A percentile compares a stretch with the other conserved stretches of the same genome.
Conservation (phyloP, 371 early-diverging fungal species). For the Mortierella sp. region DNA sequence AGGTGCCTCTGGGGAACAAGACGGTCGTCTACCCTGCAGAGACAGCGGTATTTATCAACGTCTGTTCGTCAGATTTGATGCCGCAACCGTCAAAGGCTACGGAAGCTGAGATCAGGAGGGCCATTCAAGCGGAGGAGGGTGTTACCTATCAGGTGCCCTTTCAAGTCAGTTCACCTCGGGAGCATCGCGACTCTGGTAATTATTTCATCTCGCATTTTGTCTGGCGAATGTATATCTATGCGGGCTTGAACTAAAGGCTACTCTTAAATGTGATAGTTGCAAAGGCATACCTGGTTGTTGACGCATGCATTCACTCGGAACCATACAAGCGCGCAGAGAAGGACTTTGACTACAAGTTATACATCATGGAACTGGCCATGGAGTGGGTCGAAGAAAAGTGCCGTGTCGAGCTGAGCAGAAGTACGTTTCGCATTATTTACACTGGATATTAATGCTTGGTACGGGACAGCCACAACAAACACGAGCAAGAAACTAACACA, state of each 20-base stretch:
- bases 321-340: slow-evolving; percentile 65
- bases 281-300: slow-evolving; percentile 68
- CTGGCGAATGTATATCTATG: background rate
- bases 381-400: slow-evolving; percentile 76
- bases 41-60: slow-evolving; percentile 76
- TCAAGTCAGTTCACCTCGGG: slow-evolving; percentile 65
- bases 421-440: slow-evolving; percentile 23
- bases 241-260: background rate
- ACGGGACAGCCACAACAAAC: background rate
- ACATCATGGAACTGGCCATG: slow-evolving; percentile 76
- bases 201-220: background rate
- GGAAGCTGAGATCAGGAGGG: slow-evolving; percentile 75
- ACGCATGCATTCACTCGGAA: slow-evolving; percentile 79
- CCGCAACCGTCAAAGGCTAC: slow-evolving; percentile 72
- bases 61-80: slow-evolving; percentile 73
- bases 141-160: slow-evolving; percentile 78
- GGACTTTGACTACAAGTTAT: slow-evolving; percentile 73
- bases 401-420: slow-evolving; percentile 46
- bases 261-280: slow-evolving; percentile 45
- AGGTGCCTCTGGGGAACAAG: slow-evolving; percentile 23
- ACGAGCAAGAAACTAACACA: background rate
- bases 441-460: background rate
- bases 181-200: slow-evolving; percentile 64
- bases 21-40: slow-evolving; percentile 58
- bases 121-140: slow-evolving; percentile 71